Evolutionary conservation across 2,329 filamentous ascomycete genomes (phyloP).

Genomic region (Microdochium bolleyi): DNA sequence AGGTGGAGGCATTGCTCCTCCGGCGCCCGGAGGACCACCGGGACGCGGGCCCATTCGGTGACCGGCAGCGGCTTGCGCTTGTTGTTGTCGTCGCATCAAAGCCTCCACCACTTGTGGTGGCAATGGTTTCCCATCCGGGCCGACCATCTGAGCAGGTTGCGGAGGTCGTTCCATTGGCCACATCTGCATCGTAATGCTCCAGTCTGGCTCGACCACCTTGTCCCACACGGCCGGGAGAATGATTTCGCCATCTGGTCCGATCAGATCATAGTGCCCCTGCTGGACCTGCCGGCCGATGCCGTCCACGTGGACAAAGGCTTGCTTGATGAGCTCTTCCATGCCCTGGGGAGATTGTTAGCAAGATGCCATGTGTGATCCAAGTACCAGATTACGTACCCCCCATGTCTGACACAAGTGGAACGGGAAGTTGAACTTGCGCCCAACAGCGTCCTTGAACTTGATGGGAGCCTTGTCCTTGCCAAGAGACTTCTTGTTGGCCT

Average conservation of each 20-base stretch:
- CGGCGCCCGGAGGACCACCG: not conserved
- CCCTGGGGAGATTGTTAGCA: slow-evolving; percentile 42
- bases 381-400: slow-evolving; percentile 50
- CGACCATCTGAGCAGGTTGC: not conserved
- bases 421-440: slow-evolving; percentile 87
- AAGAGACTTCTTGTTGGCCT: slow-evolving; percentile 33
- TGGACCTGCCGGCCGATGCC: slow-evolving; percentile 68
- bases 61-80: slow-evolving; percentile 1
- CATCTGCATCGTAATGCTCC: slow-evolving; percentile 61
- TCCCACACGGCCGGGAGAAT: slow-evolving; percentile 79
- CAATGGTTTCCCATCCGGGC: not conserved
- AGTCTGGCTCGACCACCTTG: slow-evolving; percentile 71
- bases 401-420: slow-evolving; percentile 79
- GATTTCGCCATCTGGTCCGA: slow-evolving; percentile 73
- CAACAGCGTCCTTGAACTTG: slow-evolving; percentile 85
- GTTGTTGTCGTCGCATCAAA: slow-evolving; percentile 6
- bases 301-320: slow-evolving; percentile 75
- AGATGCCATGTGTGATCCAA: slow-evolving; percentile 1
- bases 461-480: slow-evolving; percentile 65
- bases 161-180: slow-evolving; percentile 41
- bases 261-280: slow-evolving; percentile 71
- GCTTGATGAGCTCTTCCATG: slow-evolving; percentile 80
- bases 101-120: not conserved
- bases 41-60: not conserved
- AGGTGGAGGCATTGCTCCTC: not conserved